phyloP scores from a whole-genome alignment of 371 early-diverging fungal genomes.

The Mucor saturninus region DNA sequence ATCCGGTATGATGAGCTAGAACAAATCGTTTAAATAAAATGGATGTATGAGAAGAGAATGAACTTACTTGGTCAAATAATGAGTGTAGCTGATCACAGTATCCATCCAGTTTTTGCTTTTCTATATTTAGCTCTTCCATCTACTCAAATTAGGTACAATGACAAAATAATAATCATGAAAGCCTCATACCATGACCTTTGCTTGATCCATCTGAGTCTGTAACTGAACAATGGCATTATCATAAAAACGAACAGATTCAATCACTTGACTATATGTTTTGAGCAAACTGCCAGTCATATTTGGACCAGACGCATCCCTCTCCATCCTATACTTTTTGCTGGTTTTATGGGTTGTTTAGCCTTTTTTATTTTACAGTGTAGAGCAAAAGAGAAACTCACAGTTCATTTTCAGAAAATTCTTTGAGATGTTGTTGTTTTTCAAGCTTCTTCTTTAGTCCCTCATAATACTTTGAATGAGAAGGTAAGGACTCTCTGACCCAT shows the following conservation, averaged over 20 bases:
- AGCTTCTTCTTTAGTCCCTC: constrained; percentile 42
- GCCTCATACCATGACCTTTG: constrained; percentile 35
- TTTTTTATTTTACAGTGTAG: neutral
- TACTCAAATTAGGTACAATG: neutral
- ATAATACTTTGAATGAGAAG: constrained; percentile 48
- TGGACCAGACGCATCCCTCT: constrained; percentile 16
- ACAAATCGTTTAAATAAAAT: too few relatives aligned
- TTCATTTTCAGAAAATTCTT: constrained; percentile 37
- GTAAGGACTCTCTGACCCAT: constrained; percentile 54
- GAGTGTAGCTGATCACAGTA: constrained; percentile 36
- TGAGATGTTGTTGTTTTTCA: constrained; percentile 34
- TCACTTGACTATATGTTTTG: constrained; percentile 22
- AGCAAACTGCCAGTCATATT: neutral
- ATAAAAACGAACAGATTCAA: constrained; percentile 36
- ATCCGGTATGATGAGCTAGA: constrained; percentile 37
- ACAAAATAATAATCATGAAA: neutral
- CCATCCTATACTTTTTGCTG: constrained; percentile 29
- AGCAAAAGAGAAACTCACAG: constrained; percentile 26
- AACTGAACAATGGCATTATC: constrained; percentile 32
- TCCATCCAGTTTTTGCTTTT: constrained; percentile 38
- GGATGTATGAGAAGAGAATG: too few relatives aligned
- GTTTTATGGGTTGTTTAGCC: neutral
- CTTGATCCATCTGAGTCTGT: constrained; percentile 36
- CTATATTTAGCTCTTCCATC: constrained; percentile 37
- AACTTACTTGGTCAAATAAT: constrained; percentile 43